Evolutionary conservation across 2,329 filamentous ascomycete species (phyloP).

Genomic region (Colletotrichum liriopes): DNA sequence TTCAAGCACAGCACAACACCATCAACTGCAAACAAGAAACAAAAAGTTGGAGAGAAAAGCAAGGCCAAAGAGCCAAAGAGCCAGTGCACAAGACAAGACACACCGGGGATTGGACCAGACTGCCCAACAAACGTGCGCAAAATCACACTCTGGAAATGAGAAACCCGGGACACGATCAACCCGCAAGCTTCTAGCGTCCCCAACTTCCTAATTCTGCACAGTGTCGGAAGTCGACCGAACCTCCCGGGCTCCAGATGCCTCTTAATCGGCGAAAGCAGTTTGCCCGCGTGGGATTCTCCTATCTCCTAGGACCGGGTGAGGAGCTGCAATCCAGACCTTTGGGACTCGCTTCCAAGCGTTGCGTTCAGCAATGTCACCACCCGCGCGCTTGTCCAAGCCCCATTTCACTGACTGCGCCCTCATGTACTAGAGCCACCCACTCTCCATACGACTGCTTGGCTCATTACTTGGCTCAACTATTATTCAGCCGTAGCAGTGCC

Average conservation of each 20-base stretch:
- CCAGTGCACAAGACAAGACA: not conserved
- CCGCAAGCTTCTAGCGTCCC: not conserved
- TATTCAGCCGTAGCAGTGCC: constrained; percentile 8
- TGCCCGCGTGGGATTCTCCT: constrained; percentile 14
- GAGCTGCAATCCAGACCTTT: constrained; percentile 28
- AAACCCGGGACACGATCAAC: not conserved
- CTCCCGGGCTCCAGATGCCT: not conserved
- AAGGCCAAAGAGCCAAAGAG: not conserved
- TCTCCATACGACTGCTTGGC: constrained; percentile 17
- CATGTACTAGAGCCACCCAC: constrained; percentile 4
- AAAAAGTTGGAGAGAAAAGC: not conserved
- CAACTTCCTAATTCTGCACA: not conserved
- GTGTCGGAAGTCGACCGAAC: constrained; percentile 39
- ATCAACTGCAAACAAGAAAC: constrained; percentile 22
- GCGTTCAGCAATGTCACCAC: constrained; percentile 21
- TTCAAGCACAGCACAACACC: constrained; percentile 29
- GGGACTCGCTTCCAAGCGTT: constrained; percentile 25
- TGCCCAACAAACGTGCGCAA: not conserved
- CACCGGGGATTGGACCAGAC: not conserved
- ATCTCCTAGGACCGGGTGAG: constrained; percentile 18
- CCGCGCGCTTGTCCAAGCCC: constrained; percentile 34
- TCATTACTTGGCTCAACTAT: constrained; percentile 22
- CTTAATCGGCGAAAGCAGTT: constrained; percentile 22
- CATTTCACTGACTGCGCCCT: constrained; percentile 12
- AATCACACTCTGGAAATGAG: not conserved